Evolutionary conservation across 2,329 filamentous ascomycete species (phyloP), one percentile per base, ranked within the genome.

Genomic region (Xylariaceae sp.): DNA sequence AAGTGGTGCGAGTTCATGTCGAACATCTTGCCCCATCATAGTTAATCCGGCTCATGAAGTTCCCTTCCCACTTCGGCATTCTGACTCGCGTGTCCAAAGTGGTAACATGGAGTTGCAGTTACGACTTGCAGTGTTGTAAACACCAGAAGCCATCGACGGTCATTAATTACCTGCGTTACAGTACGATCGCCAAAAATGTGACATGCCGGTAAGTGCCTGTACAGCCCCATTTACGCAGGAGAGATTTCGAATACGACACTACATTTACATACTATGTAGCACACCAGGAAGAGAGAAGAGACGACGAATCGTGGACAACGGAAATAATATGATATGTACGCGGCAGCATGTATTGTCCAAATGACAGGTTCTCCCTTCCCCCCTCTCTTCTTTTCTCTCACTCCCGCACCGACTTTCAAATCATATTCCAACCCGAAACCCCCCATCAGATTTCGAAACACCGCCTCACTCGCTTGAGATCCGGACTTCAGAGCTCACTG

Each of bases 111-210:
- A 45, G 42, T 45, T n/a, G 42, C 42, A 45, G 42, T 45, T 45
- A 17, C 47, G 23, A 18, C 15, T 18, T 23, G 10, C 17, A 18
- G 47, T 23, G 47, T 10, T 35, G 15, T 18, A 45, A 15, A 15
- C 10, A 45, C 13, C 5, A 30, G 23, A 30, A n/a, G 5, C 13
- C 13, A n/a, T 45, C 42, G 10, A 8, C 23, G 5, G 18, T 49
- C 47, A 55, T 63, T 59, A 59, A 59, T 30, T 61, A 61, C 37
- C 11, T 42, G 56, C 58, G 60, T 51, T 60, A 61, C 53, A 59
- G 56, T 59, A 59, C 59, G 62, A 63, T 62, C 59, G 58, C 45
- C 58, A 54, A 52, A 54, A 52, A 67, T 69, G 66, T 64, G 60
- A 67, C 67, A 55, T 64, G 57, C 47, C 45, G 45, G 45, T n/a